phyloP scores from a whole-genome alignment of 805 yeast genomes.

The Yamadazyma insecticola region DNA sequence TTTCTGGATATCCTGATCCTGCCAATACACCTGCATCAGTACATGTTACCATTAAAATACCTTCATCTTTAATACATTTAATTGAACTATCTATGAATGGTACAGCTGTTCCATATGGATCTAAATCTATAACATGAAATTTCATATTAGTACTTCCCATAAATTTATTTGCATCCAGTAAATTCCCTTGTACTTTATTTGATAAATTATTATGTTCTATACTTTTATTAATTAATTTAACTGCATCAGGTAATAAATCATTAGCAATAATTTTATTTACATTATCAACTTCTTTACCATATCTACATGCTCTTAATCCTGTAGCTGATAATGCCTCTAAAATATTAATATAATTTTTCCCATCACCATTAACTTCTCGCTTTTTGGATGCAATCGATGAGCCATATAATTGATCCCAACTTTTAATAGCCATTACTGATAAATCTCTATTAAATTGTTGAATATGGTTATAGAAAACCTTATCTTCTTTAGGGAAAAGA shows the following conservation, averaged over 20 bases:
- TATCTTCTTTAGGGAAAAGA: constrained; percentile 67
- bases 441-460: constrained; percentile 96
- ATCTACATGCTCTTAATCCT: constrained; percentile 89
- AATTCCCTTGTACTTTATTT: constrained; percentile 57
- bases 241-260: constrained; percentile 85
- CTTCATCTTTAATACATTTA: constrained; percentile 78
- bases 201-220: constrained; percentile 60
- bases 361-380: constrained; percentile 10
- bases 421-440: constrained; percentile 76
- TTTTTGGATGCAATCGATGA: constrained; percentile 8
- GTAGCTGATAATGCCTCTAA: constrained; percentile 93
- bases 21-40: constrained; percentile 96
- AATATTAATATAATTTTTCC: constrained; percentile 46
- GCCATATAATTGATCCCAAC: constrained; percentile 59
- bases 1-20: constrained; percentile 94
- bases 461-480: constrained; percentile 91
- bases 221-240: constrained; percentile 69
- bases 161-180: constrained; percentile 86
- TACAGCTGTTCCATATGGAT: constrained; percentile 96
- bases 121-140: constrained; percentile 87
- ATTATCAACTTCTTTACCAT: constrained; percentile 84
- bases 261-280: constrained; percentile 78
- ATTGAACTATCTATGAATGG: constrained; percentile 93
- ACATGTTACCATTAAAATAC: constrained; percentile 85
- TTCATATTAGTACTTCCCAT: constrained; percentile 49